Evolutionary conservation across 2,329 filamentous ascomycete species (phyloP).

Genomic region (Didymella glomerata): DNA sequence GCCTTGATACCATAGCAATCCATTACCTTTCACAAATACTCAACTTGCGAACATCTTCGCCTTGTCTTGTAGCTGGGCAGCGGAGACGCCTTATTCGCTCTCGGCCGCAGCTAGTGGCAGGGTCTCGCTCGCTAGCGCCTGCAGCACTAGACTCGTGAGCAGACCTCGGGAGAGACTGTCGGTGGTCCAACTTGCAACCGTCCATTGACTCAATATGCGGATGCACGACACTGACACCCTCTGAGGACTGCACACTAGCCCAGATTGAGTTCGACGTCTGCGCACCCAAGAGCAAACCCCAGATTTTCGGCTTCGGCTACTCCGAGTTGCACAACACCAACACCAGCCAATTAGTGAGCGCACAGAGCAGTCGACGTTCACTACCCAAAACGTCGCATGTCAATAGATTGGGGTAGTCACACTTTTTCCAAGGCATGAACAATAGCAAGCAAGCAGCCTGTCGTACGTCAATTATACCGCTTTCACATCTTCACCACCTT

Average conservation of each 20-base stretch:
- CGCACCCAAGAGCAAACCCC: background rate
- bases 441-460: conserved; percentile 62
- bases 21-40: background rate
- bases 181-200: conserved; percentile 13
- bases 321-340: conserved; percentile 9
- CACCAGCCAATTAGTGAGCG: conserved; percentile 11
- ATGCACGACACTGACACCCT: background rate
- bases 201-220: conserved; percentile 14
- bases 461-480: conserved; percentile 22
- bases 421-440: conserved; percentile 27
- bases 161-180: conserved; percentile 7
- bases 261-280: background rate
- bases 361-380: conserved; percentile 6
- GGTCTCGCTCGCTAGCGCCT: conserved; percentile 10
- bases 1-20: conserved; percentile 14
- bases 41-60: conserved; percentile 2
- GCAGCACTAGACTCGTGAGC: background rate
- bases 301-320: background rate
- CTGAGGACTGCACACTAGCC: background rate
- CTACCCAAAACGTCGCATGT: conserved; percentile 9
- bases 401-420: conserved; percentile 1
- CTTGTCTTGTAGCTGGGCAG: conserved; percentile 5
- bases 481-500: background rate
- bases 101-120: conserved; percentile 13
- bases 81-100: conserved; percentile 8